These are phyloP conservation scores for Linderina pennispora DNA, from an alignment of 192 early-diverging fungal species.

Conservation along the genomic window DNA sequence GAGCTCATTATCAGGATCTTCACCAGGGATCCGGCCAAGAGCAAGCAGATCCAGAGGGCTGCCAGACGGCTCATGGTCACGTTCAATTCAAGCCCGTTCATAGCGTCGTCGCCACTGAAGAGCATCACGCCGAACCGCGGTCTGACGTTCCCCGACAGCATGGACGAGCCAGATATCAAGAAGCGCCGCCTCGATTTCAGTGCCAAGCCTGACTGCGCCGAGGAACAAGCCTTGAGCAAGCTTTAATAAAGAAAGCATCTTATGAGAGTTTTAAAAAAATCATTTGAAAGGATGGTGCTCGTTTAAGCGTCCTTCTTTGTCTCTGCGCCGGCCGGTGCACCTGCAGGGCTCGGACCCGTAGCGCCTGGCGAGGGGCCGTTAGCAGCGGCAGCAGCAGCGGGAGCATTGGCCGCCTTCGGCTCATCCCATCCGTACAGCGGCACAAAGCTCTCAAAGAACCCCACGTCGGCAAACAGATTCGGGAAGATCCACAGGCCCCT, in stretches of 20 bases:
- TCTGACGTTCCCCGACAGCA: constrained; percentile 25
- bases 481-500: constrained; percentile 96
- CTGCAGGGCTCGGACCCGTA: too few species aligned
- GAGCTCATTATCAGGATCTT: constrained; percentile 42
- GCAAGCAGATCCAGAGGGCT: constrained; percentile 36
- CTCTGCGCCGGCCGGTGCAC: constrained; percentile 1
- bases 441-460: constrained; percentile 88
- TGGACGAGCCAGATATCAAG: constrained; percentile 5
- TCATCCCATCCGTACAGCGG: constrained; percentile 84
- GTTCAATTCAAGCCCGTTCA: constrained; percentile 9
- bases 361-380: too few species aligned
- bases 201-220: neutral
- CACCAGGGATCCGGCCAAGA: constrained; percentile 31
- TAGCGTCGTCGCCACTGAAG: constrained; percentile 1
- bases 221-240: neutral
- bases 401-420: constrained; percentile 44
- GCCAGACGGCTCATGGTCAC: constrained; percentile 29
- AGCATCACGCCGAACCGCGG: constrained; percentile 37
- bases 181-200: constrained; percentile 24
- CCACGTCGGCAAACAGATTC: constrained; percentile 94
- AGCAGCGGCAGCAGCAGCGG: constrained; percentile 1
- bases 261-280: too few species aligned
- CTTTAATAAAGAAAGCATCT: too few species aligned
- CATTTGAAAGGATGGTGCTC: neutral
- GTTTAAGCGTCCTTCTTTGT: constrained; percentile 28